A percentile compares a stretch with the other conserved stretches of the same genome.
phyloP scores from a whole-genome alignment of 306 rosid genomes.

The Dalbergia cochinchinensis region DNA sequence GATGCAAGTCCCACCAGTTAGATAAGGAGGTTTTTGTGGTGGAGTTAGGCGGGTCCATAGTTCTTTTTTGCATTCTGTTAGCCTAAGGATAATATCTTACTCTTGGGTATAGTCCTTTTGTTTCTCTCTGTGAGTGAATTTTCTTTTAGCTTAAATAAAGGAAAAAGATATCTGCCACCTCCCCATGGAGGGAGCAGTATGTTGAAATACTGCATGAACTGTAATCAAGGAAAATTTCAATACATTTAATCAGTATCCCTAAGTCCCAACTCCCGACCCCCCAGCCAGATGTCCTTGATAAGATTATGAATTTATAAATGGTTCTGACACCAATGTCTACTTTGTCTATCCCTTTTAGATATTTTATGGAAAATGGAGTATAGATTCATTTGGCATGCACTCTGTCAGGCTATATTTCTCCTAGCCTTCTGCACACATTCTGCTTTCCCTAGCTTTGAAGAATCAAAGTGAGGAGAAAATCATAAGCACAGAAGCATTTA shows the following conservation, averaged over 20 bases:
- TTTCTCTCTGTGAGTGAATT: too few relatives aligned
- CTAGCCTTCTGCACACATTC: neutral
- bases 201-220: too few relatives aligned
- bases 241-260: too few relatives aligned
- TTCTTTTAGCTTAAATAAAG: too few relatives aligned
- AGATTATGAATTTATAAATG: neutral
- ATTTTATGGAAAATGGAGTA: neutral
- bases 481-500: neutral
- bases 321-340: neutral
- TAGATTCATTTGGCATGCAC: neutral
- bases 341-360: neutral
- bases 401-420: neutral
- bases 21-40: too few relatives aligned
- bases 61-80: neutral
- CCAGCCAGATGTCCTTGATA: neutral
- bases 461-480: neutral
- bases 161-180: too few relatives aligned
- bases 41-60: too few relatives aligned
- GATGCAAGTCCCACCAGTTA: too few relatives aligned
- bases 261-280: too few relatives aligned
- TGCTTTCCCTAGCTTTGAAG: slow-evolving; percentile 11
- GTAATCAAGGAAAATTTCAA: too few relatives aligned
- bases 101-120: neutral
- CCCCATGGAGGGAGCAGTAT: too few relatives aligned
- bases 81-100: neutral